Conservation (phyloP, 768 basidiomycete genomes). For the Artomyces pyxidatus region DNA sequence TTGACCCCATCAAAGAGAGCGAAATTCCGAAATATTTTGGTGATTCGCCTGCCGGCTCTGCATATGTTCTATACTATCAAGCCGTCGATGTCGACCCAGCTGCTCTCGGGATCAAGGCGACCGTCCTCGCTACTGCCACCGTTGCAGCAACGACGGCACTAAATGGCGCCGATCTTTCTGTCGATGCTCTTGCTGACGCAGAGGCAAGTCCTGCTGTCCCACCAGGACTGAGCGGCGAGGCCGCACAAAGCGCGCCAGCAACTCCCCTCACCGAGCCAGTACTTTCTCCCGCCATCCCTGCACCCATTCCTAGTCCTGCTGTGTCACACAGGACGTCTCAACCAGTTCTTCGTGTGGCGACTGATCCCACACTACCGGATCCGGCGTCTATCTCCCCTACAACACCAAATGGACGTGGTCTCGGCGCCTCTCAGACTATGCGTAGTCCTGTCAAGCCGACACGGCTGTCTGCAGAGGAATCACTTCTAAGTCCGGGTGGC, state of each 20-base stretch:
- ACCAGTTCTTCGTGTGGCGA: slow-evolving; percentile 10
- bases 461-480: neutral
- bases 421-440: slow-evolving; percentile 11
- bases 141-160: slow-evolving; percentile 10
- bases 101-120: slow-evolving; percentile 55
- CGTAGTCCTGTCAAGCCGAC: slow-evolving; percentile 16
- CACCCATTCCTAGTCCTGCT: slow-evolving; percentile 15
- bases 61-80: slow-evolving; percentile 97
- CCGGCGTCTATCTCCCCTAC: slow-evolving; percentile 2
- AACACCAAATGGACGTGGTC: slow-evolving; percentile 8
- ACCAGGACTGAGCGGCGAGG: neutral
- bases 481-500: neutral
- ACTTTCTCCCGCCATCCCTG: slow-evolving; percentile 19
- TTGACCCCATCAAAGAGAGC: slow-evolving; percentile 77
- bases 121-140: slow-evolving; percentile 18
- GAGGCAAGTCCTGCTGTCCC: neutral
- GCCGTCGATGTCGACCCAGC: slow-evolving; percentile 76
- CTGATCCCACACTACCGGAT: slow-evolving; percentile 5
- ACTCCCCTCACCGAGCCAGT: slow-evolving; percentile 8
- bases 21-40: slow-evolving; percentile 95
- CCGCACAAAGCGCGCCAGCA: neutral
- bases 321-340: slow-evolving; percentile 15
- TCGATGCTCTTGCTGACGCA: neutral
- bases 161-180: neutral
- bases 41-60: slow-evolving; percentile 78